Conservation (phyloP, 305 asterid genomes). For the Nicotiana rustica region DNA sequence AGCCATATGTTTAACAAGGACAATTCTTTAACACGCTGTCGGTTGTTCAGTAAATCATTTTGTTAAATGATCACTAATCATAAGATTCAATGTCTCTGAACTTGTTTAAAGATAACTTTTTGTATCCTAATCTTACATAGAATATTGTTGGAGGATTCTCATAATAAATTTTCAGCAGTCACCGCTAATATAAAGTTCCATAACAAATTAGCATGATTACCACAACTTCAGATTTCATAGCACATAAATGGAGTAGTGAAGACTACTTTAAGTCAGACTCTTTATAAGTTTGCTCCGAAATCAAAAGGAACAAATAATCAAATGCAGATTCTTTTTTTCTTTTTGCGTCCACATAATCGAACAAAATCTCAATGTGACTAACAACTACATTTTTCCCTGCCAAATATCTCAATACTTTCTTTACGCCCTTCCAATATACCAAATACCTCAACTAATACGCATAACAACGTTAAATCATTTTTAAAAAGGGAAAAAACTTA, state of each 20-base stretch:
- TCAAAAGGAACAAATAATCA: not conserved
- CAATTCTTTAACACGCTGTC: not conserved
- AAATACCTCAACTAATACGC: slow-evolving; percentile 11
- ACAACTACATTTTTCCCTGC: not conserved
- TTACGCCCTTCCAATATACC: not conserved
- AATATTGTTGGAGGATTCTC: not conserved
- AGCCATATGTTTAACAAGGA: not conserved
- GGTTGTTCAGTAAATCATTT: not conserved
- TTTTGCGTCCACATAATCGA: not conserved
- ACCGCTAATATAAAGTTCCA: not conserved
- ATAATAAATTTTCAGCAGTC: not conserved
- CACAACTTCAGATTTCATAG: not conserved
- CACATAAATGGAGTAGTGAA: not conserved
- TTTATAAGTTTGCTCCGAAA: not conserved
- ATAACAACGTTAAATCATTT: not conserved
- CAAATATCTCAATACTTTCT: not conserved
- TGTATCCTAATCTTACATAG: not conserved
- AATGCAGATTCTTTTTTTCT: not conserved
- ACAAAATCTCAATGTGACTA: not conserved
- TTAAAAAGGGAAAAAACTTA: not conserved
- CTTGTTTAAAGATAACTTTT: not conserved
- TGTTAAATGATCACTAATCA: not conserved
- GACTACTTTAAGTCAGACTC: not conserved
- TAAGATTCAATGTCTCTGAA: not conserved
- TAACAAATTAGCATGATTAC: not conserved